Conservation (phyloP, 2,329 filamentous ascomycete genomes). For the Diaporthe humulicola region DNA sequence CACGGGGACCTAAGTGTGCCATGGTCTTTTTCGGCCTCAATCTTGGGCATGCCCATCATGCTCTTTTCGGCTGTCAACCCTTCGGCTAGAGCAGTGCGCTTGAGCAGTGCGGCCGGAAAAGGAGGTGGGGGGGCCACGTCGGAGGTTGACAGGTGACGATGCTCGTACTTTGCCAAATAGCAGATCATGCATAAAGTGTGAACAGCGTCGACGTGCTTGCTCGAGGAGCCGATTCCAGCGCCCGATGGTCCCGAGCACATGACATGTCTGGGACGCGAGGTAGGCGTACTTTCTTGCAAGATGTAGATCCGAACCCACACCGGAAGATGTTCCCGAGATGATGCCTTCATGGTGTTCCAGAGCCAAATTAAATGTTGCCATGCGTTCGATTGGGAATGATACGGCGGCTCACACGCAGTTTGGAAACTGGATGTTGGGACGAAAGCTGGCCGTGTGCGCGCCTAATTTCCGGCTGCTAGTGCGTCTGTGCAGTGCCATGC, state of each 20-base stretch:
- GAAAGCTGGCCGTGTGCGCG: conserved; percentile 9
- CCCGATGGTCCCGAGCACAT: background rate
- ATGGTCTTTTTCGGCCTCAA: background rate
- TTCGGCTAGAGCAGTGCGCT: background rate
- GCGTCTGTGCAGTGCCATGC: background rate
- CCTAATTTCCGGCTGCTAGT: conserved; percentile 27
- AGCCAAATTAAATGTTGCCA: background rate
- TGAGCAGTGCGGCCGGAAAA: background rate
- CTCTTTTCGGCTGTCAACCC: background rate
- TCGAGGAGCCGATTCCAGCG: background rate
- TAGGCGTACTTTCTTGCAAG: background rate
- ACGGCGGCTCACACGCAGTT: background rate
- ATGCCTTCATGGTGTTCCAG: background rate
- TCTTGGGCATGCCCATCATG: background rate
- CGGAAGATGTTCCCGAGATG: conserved; percentile 3
- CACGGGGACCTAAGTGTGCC: background rate
- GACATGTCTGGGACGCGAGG: conserved; percentile 6
- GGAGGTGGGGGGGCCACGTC: background rate
- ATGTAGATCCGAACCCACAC: conserved; percentile 13
- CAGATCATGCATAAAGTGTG: background rate
- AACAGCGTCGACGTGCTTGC: background rate
- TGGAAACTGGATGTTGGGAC: background rate
- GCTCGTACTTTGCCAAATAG: background rate
- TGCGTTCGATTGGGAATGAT: background rate
- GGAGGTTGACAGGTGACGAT: background rate